Percentiles rank a stretch among this genome's conserved stretches.
phyloP scores from a whole-genome alignment of 345 rosid genomes.

The Diplotaxis tenuifolia region DNA sequence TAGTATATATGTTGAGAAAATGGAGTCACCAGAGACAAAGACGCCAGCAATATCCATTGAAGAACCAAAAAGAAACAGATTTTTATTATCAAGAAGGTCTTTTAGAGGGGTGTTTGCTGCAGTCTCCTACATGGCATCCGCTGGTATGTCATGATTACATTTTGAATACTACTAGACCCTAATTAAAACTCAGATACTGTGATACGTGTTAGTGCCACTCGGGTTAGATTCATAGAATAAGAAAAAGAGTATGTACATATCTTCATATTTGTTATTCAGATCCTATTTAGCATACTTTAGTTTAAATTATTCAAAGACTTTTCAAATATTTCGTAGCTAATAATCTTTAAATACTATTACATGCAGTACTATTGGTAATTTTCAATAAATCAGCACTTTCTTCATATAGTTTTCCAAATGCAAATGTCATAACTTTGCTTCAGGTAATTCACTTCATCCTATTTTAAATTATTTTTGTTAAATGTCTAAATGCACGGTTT shows the following conservation, averaged over 20 bases:
- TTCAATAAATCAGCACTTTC: conserved; percentile 79
- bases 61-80: conserved; percentile 1
- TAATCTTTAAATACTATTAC: conserved; percentile 32
- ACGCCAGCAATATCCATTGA: not conserved
- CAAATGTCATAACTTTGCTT: conserved; percentile 63
- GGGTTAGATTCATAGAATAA: not conserved
- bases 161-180: not conserved
- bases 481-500: not conserved
- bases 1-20: not conserved
- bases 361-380: conserved; percentile 67
- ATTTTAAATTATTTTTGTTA: not conserved
- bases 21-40: not conserved
- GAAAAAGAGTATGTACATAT: not conserved
- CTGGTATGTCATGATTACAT: conserved; percentile 12
- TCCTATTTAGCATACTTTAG: not conserved
- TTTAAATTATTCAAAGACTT: not conserved
- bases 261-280: not conserved
- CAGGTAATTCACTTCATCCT: conserved; percentile 43
- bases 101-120: conserved; percentile 53
- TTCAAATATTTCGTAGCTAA: not conserved
- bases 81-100: conserved; percentile 20
- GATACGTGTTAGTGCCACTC: not conserved
- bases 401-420: conserved; percentile 58
- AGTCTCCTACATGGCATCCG: conserved; percentile 41
- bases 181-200: not conserved